phyloP scores from a whole-genome alignment of 2,329 filamentous ascomycete species.

The Microcyclospora pomicola region DNA sequence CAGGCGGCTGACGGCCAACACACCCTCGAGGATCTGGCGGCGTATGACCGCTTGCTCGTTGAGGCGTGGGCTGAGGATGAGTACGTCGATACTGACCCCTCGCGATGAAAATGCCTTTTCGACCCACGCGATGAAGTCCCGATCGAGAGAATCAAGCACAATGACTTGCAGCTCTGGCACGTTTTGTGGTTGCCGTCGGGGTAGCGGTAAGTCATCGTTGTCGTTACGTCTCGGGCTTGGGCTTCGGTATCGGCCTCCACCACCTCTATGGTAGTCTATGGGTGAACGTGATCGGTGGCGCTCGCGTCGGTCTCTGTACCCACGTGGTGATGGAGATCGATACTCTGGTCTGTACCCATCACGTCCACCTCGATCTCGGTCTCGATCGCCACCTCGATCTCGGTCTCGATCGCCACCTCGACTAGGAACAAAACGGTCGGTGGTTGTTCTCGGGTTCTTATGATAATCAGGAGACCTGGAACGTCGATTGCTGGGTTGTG shows the following conservation, averaged over 20 bases:
- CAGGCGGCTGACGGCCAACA: constrained; percentile 69
- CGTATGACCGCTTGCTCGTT: constrained; percentile 68
- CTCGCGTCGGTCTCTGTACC: constrained; percentile 22
- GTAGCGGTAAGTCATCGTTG: constrained; percentile 55
- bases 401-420: constrained; percentile 3
- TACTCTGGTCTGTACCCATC: constrained; percentile 44
- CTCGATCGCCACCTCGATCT: constrained; percentile 26
- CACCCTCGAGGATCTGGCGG: constrained; percentile 76
- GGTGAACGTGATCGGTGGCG: constrained; percentile 24
- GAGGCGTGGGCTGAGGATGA: constrained; percentile 65
- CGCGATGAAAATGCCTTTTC: constrained; percentile 60
- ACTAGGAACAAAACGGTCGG: not conserved
- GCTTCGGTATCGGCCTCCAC: constrained; percentile 31
- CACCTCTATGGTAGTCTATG: constrained; percentile 33
- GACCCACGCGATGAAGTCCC: constrained; percentile 72
- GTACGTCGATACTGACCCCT: constrained; percentile 61
- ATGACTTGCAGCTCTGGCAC: constrained; percentile 86
- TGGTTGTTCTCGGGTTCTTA: constrained; percentile 6
- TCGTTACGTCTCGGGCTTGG: constrained; percentile 50
- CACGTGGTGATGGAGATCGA: constrained; percentile 33
- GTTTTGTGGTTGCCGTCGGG: constrained; percentile 56
- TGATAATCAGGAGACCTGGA: constrained; percentile 51
- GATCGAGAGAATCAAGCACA: constrained; percentile 60
- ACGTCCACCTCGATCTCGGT: constrained; percentile 38
- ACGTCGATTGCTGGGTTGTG: constrained; percentile 23